A percentile compares a stretch with the other conserved stretches of the same genome.
Evolutionary conservation across 225 moss, liverwort and hornwort species (phyloP).

Genomic region (Physcomitrium patens): DNA sequence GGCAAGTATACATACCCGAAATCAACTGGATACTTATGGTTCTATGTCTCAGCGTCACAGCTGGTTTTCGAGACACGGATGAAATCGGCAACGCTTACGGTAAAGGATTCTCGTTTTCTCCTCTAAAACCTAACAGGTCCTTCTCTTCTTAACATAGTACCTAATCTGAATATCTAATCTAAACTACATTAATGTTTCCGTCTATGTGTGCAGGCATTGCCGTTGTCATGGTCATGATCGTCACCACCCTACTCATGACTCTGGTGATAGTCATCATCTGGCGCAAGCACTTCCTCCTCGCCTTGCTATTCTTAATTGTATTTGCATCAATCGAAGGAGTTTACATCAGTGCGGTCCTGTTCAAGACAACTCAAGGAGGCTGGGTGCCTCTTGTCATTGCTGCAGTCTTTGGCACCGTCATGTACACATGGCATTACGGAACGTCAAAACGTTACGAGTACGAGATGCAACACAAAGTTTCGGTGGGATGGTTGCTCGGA

Average conservation of each 20-base stretch:
- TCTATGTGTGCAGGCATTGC: conserved; percentile 50
- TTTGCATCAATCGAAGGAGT: conserved; percentile 44
- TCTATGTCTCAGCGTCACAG: conserved; percentile 52
- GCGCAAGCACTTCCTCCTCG: conserved; percentile 47
- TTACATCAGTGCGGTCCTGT: conserved; percentile 57
- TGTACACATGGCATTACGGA: conserved; percentile 64
- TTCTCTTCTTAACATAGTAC: too few relatives aligned
- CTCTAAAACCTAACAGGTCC: neutral
- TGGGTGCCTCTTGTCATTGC: conserved; percentile 60
- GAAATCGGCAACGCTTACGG: conserved; percentile 74
- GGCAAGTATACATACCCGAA: conserved; percentile 76
- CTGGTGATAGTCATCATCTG: conserved; percentile 67
- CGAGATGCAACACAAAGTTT: conserved; percentile 56
- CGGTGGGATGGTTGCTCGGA: conserved; percentile 57
- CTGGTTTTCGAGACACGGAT: conserved; percentile 40
- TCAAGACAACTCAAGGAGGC: conserved; percentile 62
- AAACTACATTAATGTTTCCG: neutral
- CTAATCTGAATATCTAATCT: too few relatives aligned
- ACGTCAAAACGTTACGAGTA: conserved; percentile 49
- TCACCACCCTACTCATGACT: conserved; percentile 54
- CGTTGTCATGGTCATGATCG: conserved; percentile 62
- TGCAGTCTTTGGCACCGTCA: conserved; percentile 42
- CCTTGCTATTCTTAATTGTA: conserved; percentile 31
- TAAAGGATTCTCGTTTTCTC: neutral
- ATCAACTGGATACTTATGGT: conserved; percentile 73